phyloP scores from a whole-genome alignment of 495 filamentous ascomycete genomes.

The Darksidea phi region DNA sequence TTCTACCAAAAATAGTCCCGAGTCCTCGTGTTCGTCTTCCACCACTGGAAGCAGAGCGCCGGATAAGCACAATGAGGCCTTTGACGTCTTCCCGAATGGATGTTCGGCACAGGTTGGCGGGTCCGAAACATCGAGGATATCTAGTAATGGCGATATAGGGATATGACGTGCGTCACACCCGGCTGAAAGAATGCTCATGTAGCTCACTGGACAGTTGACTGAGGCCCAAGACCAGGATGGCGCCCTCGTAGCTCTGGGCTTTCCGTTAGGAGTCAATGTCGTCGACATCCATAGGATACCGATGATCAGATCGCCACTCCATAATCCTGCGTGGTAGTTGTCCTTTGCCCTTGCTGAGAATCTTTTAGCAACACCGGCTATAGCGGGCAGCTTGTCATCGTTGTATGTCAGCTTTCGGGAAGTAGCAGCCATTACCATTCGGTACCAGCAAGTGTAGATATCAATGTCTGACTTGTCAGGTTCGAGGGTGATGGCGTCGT shows the following conservation, averaged over 20 bases:
- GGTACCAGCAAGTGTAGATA: conserved; percentile 1
- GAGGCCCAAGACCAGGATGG: conserved; percentile 10
- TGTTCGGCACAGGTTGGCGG: too few species aligned
- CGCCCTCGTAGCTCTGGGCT: neutral
- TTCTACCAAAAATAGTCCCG: too few species aligned
- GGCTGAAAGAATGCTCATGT: too few species aligned
- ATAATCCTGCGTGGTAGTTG: conserved; percentile 1
- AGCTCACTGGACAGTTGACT: neutral
- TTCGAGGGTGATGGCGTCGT: neutral
- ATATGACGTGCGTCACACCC: too few species aligned
- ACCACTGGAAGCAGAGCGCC: too few species aligned
- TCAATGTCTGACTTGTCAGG: neutral
- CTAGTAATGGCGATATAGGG: too few species aligned
- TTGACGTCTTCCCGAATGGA: too few species aligned
- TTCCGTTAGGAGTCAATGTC: too few species aligned
- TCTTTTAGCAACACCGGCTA: neutral
- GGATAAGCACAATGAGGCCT: too few species aligned
- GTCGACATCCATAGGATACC: conserved; percentile 2
- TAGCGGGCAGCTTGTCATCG: conserved; percentile 5
- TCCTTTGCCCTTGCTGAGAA: neutral
- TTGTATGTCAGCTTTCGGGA: neutral
- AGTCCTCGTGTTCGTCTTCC: too few species aligned
- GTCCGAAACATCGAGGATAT: too few species aligned
- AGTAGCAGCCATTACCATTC: neutral
- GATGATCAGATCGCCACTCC: neutral